phyloP scores from a whole-genome alignment of 2,329 filamentous ascomycete genomes.

The Sclerotinia subarctica region DNA sequence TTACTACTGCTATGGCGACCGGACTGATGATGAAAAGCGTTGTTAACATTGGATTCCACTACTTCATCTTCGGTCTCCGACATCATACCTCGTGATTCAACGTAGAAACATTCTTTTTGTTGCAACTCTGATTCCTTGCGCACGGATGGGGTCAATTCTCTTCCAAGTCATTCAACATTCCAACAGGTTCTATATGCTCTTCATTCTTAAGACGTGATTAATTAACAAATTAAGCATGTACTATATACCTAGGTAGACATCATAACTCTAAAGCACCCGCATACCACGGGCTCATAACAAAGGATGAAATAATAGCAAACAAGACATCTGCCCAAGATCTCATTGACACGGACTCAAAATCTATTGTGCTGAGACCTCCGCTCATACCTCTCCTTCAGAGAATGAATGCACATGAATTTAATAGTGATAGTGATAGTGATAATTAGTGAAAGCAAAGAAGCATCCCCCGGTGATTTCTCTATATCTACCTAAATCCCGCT shows the following conservation, averaged over 20 bases:
- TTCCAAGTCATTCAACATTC: neutral
- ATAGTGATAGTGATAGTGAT: neutral
- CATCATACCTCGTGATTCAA: neutral
- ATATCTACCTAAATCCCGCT: no score
- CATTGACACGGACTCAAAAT: neutral
- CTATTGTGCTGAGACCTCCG: neutral
- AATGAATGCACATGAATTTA: neutral
- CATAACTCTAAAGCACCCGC: no score
- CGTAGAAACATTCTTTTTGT: neutral
- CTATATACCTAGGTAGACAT: no score
- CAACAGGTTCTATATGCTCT: neutral
- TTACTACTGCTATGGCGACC: no score
- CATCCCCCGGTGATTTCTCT: no score
- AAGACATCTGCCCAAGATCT: neutral
- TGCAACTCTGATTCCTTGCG: neutral
- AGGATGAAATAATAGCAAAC: no score
- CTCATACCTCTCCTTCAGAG: neutral
- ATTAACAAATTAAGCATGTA: no score
- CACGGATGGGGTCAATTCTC: neutral
- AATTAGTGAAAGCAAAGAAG: neutral
- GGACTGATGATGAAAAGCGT: neutral
- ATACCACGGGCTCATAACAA: neutral
- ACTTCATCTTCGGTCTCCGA: neutral
- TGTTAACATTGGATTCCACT: neutral
- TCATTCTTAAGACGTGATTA: neutral